Evolutionary conservation across 2,329 filamentous ascomycete genomes (phyloP).

Genomic region (Orbilia brochopaga): DNA sequence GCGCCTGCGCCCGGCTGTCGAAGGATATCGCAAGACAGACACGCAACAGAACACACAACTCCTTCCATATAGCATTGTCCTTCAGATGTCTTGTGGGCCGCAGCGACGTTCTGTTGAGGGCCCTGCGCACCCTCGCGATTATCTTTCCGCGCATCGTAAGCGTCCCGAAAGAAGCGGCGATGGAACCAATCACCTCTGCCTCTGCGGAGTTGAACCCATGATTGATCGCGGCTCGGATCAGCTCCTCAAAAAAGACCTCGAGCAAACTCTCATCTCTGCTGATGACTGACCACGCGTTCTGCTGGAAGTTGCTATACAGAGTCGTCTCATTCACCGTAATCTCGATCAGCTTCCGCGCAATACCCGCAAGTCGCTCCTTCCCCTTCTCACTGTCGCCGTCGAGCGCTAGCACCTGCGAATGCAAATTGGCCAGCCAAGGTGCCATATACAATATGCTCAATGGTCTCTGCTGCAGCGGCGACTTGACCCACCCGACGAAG

Average conservation of each 20-base stretch:
- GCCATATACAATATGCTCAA: slow-evolving; percentile 73
- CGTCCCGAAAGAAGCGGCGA: slow-evolving; percentile 69
- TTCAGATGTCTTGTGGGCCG: slow-evolving; percentile 70
- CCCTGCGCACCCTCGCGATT: slow-evolving; percentile 70
- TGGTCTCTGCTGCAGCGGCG: slow-evolving; percentile 70
- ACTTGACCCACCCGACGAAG: slow-evolving; percentile 74
- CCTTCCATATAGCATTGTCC: slow-evolving; percentile 72
- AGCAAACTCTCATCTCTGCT: slow-evolving; percentile 69
- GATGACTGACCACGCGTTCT: slow-evolving; percentile 70
- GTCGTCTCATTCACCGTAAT: slow-evolving; percentile 68
- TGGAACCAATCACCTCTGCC: slow-evolving; percentile 68
- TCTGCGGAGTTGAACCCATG: slow-evolving; percentile 64
- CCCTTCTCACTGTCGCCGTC: slow-evolving; percentile 71
- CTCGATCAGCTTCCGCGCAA: slow-evolving; percentile 72
- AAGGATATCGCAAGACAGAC: slow-evolving; percentile 72
- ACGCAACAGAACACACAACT: slow-evolving; percentile 71
- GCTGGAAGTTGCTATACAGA: slow-evolving; percentile 68
- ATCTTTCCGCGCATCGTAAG: slow-evolving; percentile 71
- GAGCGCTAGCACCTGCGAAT: slow-evolving; percentile 65
- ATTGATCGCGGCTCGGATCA: slow-evolving; percentile 68
- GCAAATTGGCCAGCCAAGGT: slow-evolving; percentile 70
- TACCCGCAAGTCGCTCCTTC: slow-evolving; percentile 68
- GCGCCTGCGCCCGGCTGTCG: slow-evolving; percentile 70
- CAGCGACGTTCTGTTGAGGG: slow-evolving; percentile 70
- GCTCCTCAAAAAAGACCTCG: slow-evolving; percentile 71